Conservation (phyloP, 495 filamentous ascomycete genomes). For the Neohortaea acidophila region DNA sequence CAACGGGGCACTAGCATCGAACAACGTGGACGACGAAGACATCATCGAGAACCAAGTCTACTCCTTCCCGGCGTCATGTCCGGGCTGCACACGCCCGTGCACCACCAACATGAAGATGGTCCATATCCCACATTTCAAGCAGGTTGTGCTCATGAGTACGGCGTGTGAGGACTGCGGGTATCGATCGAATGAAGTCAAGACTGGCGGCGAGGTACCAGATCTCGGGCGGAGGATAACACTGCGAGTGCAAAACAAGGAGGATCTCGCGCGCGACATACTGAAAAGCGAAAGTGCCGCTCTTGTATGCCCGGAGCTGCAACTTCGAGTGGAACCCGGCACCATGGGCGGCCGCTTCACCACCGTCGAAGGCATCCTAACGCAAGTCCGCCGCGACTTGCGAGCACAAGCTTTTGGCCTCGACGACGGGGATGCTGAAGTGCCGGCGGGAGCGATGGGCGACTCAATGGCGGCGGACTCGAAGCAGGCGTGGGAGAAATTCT, state of each 20-base stretch:
- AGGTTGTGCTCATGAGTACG: slow-evolving; percentile 82
- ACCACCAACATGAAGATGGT: slow-evolving; percentile 90
- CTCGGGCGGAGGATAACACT: slow-evolving; percentile 75
- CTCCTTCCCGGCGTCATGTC: slow-evolving; percentile 76
- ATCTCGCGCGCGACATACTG: slow-evolving; percentile 82
- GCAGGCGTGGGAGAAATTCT: slow-evolving; percentile 66
- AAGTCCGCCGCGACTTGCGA: slow-evolving; percentile 77
- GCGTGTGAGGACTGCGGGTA: slow-evolving; percentile 86
- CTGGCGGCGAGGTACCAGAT: slow-evolving; percentile 79
- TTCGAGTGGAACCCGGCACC: slow-evolving; percentile 76
- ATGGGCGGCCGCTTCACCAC: slow-evolving; percentile 96
- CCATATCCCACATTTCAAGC: slow-evolving; percentile 90
- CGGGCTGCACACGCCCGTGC: slow-evolving; percentile 70
- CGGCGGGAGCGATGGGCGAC: slow-evolving; percentile 47
- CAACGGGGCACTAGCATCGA: slow-evolving; percentile 20
- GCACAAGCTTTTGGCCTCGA: slow-evolving; percentile 53
- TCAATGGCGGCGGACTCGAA: slow-evolving; percentile 48
- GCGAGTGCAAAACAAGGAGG: slow-evolving; percentile 51
- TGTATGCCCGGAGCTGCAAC: slow-evolving; percentile 65
- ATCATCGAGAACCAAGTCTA: slow-evolving; percentile 84
- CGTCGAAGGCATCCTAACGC: slow-evolving; percentile 83
- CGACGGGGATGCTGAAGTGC: slow-evolving; percentile 41
- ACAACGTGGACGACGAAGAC: slow-evolving; percentile 43
- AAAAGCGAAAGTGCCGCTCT: slow-evolving; percentile 88
- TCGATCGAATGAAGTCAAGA: slow-evolving; percentile 87